A percentile compares a stretch with the other conserved stretches of the same genome.
phyloP scores from a whole-genome alignment of 2,329 filamentous ascomycete genomes.

The Sphaerulina musiva region DNA sequence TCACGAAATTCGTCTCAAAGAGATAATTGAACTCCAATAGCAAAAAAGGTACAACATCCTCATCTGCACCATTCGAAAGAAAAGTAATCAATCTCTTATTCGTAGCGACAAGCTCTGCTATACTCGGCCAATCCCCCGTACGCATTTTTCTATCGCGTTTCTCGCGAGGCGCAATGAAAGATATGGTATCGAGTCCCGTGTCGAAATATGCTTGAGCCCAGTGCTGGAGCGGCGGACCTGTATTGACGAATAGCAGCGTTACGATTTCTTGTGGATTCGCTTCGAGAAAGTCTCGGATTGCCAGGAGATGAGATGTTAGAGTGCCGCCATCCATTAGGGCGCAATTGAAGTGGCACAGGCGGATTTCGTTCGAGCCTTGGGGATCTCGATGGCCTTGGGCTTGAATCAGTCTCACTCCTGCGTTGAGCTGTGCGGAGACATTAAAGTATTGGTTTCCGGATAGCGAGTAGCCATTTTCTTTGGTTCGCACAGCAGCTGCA shows the following conservation, averaged over 20 bases:
- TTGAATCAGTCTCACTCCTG: slow-evolving; percentile 24
- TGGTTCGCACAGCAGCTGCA: slow-evolving; percentile 50
- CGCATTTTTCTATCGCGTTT: slow-evolving; percentile 26
- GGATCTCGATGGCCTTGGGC: slow-evolving; percentile 25
- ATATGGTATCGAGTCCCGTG: slow-evolving; percentile 44
- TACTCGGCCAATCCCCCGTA: slow-evolving; percentile 40
- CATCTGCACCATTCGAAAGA: slow-evolving; percentile 39
- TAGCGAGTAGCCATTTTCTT: slow-evolving; percentile 29
- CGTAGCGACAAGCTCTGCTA: slow-evolving; percentile 37
- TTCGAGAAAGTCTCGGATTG: slow-evolving; percentile 20
- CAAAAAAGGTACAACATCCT: slow-evolving; percentile 37
- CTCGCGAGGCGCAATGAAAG: slow-evolving; percentile 34
- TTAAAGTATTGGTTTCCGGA: slow-evolving; percentile 34
- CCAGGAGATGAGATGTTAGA: slow-evolving; percentile 17
- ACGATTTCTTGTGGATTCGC: slow-evolving; percentile 24
- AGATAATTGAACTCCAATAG: slow-evolving; percentile 35
- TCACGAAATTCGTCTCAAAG: slow-evolving; percentile 42
- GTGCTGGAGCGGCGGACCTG: slow-evolving; percentile 42
- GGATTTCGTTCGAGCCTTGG: slow-evolving; percentile 20
- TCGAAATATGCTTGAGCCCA: slow-evolving; percentile 46
- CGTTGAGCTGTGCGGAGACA: slow-evolving; percentile 51
- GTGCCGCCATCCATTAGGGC: slow-evolving; percentile 28
- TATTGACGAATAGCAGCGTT: slow-evolving; percentile 27
- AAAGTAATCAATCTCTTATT: slow-evolving; percentile 43
- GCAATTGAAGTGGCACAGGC: slow-evolving; percentile 27